Evolutionary conservation across 1,284 basidiomycete genomes (phyloP).

Genomic region (Malassezia furfur): DNA sequence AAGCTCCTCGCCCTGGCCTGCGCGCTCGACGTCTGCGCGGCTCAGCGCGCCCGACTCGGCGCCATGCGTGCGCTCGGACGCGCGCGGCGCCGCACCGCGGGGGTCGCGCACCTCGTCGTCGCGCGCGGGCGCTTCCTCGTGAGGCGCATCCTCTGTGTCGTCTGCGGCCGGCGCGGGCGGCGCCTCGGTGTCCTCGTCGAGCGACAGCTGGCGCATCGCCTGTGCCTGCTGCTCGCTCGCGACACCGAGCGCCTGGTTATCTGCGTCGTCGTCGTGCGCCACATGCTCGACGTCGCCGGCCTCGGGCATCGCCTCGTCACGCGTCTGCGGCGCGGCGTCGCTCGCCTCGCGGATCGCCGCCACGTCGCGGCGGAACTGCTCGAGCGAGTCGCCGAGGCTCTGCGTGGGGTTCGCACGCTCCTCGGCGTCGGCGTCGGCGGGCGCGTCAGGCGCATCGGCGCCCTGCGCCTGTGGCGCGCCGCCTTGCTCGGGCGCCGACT

Average conservation of each 20-base stretch:
- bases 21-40: conserved; percentile 28
- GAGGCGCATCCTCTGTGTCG: conserved; percentile 6
- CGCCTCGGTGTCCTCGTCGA: conserved; percentile 34
- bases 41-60: conserved; percentile 26
- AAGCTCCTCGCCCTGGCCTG: conserved; percentile 54
- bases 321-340: conserved; percentile 46
- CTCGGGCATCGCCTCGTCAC: conserved; percentile 49
- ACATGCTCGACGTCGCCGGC: conserved; percentile 65
- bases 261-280: conserved; percentile 59
- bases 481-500: conserved; percentile 7
- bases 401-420: conserved; percentile 58
- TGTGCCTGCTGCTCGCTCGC: conserved; percentile 60
- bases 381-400: conserved; percentile 72
- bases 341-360: conserved; percentile 65
- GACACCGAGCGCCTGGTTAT: conserved; percentile 81
- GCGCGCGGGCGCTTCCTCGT: conserved; percentile 15
- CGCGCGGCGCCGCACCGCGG: background rate
- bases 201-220: conserved; percentile 54
- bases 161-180: conserved; percentile 24
- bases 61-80: conserved; percentile 17
- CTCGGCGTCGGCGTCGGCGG: conserved; percentile 5
- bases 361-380: conserved; percentile 72
- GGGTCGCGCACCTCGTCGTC: conserved; percentile 3
- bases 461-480: conserved; percentile 19
- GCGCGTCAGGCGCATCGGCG: conserved; percentile 26